phyloP scores from a whole-genome alignment of 2,329 filamentous ascomycete genomes.

The Phyllosticta citrichinensis region DNA sequence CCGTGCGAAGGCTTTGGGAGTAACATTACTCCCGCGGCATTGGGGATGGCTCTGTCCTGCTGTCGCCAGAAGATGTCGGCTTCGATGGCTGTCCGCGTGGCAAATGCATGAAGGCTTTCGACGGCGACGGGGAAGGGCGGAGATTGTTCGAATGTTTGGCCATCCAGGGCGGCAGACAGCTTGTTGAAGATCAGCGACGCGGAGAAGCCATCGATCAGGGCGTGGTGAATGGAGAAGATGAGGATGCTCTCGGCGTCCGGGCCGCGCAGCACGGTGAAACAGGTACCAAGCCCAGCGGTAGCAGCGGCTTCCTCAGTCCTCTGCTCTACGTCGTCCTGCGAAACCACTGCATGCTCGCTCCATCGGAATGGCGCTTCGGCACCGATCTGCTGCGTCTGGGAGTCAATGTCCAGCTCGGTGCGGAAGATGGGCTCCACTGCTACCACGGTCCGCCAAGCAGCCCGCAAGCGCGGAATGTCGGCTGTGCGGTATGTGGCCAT shows the following conservation, averaged over 20 bases:
- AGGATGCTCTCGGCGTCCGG: not conserved
- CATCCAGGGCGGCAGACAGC: not conserved
- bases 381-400: not conserved
- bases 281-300: not conserved
- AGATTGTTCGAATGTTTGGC: not conserved
- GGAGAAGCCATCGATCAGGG: not conserved
- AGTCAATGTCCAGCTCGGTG: not conserved
- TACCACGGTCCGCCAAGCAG: not conserved
- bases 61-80: not conserved
- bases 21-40: not conserved
- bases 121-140: not conserved
- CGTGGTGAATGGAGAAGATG: not conserved
- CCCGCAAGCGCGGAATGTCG: not conserved
- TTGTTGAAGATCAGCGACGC: not conserved
- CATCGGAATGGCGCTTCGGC: not conserved
- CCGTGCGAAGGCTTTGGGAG: not conserved
- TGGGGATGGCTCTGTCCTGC: not conserved
- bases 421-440: not conserved
- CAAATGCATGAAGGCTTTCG: not conserved
- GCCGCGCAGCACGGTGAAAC: not conserved
- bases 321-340: not conserved
- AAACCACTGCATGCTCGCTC: not conserved
- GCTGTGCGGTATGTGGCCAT: not conserved
- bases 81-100: not conserved
- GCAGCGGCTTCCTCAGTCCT: not conserved